Base-by-base conservation (phyloP, 2,329 filamentous ascomycete species). In the Exophiala lecanii-corni region DNA sequence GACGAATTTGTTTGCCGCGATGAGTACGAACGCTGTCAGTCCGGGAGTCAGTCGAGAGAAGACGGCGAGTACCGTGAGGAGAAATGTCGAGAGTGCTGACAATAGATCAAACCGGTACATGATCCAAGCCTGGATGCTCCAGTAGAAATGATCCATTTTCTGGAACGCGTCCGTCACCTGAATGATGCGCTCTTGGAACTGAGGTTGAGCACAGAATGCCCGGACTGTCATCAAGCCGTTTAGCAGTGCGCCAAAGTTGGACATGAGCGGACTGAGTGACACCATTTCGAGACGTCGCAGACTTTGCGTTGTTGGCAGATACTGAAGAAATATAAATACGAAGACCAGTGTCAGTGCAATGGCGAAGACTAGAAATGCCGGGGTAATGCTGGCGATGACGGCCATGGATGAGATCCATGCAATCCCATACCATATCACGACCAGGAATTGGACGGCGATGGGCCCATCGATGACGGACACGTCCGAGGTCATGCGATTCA, bases 61-160 rank as follows among this genome's bases (percentile, higher is more conserved):
- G 4, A 95, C 69, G 10, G 89, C 89, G 7, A 89, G 75, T 2
- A 82, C 62, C 1, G 87, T 86, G 39, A 95, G 68, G 1, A 79
- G 66, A 45, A 91, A 84, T 0, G 85, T 88, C 5, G 86, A 86
- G 3, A 77, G 60, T 0, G 84, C 84, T 0, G 87, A 87, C 4
- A 89, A 66, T 6, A 71, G 64, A 54, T 87, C 82, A 43, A 92
- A 91, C 9, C 89, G 80, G 57, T 84, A 88, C 60, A 82, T 81
- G 2, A 95, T 72, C 89, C 89, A 95, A 5, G 81, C 79, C 53
- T 94, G 87, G 32, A 94, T 73, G 45, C 82, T 86, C 84, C 89
- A 95, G 67, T 94, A 95, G 66, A 95, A 94, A 62, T 96, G 89
- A 57, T 96, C 89, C 76, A 94, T 92, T 60, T 88, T 88, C 62